phyloP scores from a whole-genome alignment of 2,329 filamentous ascomycete genomes.

The Erysiphe pulchra region DNA sequence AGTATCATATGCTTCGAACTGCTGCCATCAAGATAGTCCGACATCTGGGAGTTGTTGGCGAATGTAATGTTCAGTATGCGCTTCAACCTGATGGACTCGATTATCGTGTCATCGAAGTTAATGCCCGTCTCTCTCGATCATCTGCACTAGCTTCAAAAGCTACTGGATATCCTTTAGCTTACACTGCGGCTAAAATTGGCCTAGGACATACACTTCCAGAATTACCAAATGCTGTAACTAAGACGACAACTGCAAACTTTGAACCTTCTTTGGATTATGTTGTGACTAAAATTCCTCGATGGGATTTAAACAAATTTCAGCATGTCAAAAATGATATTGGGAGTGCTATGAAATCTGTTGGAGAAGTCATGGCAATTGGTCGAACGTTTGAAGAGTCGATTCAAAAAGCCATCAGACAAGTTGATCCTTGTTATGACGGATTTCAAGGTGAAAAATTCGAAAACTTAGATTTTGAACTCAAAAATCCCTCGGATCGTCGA shows the following conservation, averaged over 20 bases:
- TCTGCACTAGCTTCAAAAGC: constrained; percentile 92
- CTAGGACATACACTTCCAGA: constrained; percentile 87
- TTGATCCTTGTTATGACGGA: constrained; percentile 85
- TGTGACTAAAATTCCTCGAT: constrained; percentile 94
- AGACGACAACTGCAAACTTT: constrained; percentile 89
- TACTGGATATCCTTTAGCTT: constrained; percentile 85
- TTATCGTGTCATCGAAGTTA: constrained; percentile 98
- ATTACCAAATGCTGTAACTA: constrained; percentile 87
- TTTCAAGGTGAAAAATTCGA: constrained; percentile 82
- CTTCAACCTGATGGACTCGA: constrained; percentile 85
- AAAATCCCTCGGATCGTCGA: constrained; percentile 91
- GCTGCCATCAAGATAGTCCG: constrained; percentile 94
- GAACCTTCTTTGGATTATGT: constrained; percentile 96
- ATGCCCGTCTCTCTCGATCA: constrained; percentile 81
- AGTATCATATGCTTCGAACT: constrained; percentile 97
- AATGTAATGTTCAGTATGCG: constrained; percentile 98
- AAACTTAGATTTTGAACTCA: constrained; percentile 84
- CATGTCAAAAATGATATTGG: constrained; percentile 86
- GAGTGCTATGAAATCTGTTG: constrained; percentile 98
- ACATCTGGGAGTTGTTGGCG: constrained; percentile 87
- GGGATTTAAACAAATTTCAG: constrained; percentile 98
- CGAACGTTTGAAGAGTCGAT: constrained; percentile 95
- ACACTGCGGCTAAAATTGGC: constrained; percentile 90
- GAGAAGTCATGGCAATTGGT: constrained; percentile 96
- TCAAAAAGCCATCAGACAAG: constrained; percentile 86